phyloP scores from a whole-genome alignment of 2,329 filamentous ascomycete species.

The Cercospora sp. region DNA sequence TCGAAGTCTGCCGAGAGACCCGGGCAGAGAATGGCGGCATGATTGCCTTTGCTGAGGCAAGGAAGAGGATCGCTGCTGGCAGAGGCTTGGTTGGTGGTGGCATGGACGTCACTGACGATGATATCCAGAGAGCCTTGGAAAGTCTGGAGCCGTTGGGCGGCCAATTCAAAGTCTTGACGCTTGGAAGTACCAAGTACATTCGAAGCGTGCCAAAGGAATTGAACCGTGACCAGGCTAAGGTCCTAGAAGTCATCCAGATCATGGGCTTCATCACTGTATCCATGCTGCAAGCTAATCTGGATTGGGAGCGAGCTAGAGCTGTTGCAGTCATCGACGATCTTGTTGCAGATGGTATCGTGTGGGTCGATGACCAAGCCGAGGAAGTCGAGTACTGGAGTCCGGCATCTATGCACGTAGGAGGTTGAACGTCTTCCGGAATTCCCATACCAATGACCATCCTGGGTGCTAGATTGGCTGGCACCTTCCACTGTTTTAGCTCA shows the following conservation, averaged over 20 bases:
- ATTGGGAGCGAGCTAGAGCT: slow-evolving; percentile 81
- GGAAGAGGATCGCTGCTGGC: slow-evolving; percentile 70
- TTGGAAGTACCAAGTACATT: slow-evolving; percentile 84
- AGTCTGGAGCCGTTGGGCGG: slow-evolving; percentile 84
- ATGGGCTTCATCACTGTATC: slow-evolving; percentile 86
- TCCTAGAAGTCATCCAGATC: slow-evolving; percentile 86
- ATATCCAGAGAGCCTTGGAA: slow-evolving; percentile 84
- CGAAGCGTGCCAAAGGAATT: slow-evolving; percentile 92
- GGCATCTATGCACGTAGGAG: slow-evolving; percentile 60
- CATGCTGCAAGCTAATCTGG: slow-evolving; percentile 83
- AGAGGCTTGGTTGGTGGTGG: slow-evolving; percentile 74
- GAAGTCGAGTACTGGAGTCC: slow-evolving; percentile 96
- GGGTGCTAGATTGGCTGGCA: not conserved
- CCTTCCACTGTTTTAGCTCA: not conserved
- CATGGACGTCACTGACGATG: slow-evolving; percentile 82
- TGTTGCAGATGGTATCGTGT: slow-evolving; percentile 83
- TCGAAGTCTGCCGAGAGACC: slow-evolving; percentile 86
- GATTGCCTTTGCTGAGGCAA: slow-evolving; percentile 78
- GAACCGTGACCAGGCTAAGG: slow-evolving; percentile 88
- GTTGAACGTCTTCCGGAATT: slow-evolving; percentile 7
- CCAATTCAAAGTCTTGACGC: slow-evolving; percentile 78
- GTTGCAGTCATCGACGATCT: slow-evolving; percentile 88
- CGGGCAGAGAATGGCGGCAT: slow-evolving; percentile 89
- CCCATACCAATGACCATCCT: not conserved
- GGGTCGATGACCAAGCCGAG: slow-evolving; percentile 81